Conservation (phyloP, 768 basidiomycete species). For the Xerocomellus amylosporus region DNA sequence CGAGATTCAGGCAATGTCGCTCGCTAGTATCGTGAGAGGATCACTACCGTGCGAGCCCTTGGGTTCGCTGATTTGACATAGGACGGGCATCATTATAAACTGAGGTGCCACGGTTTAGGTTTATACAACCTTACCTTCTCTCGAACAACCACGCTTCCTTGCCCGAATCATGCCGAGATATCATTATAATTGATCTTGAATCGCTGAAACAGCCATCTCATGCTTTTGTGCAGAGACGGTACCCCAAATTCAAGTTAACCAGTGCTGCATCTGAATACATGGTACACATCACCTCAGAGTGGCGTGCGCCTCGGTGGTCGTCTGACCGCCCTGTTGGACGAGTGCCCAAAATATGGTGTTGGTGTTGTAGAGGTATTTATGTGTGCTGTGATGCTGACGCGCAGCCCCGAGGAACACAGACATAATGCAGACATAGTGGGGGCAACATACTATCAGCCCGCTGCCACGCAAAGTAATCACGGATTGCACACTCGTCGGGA, state of each 20-base stretch:
- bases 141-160: slow-evolving; percentile 82
- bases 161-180: slow-evolving; percentile 67
- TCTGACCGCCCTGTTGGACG: slow-evolving; percentile 74
- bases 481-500: slow-evolving; percentile 64
- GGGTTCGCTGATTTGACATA: slow-evolving; percentile 8
- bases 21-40: too few species aligned
- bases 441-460: slow-evolving; percentile 83
- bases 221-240: slow-evolving; percentile 89
- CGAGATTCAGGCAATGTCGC: slow-evolving; percentile 14
- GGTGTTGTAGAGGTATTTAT: slow-evolving; percentile 89
- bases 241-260: slow-evolving; percentile 50
- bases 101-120: background rate
- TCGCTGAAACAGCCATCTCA: slow-evolving; percentile 76
- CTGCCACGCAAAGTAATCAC: slow-evolving; percentile 95
- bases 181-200: slow-evolving; percentile 89
- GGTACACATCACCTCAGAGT: slow-evolving; percentile 55
- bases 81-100: background rate
- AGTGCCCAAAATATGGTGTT: slow-evolving; percentile 97
- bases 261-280: background rate
- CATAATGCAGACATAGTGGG: background rate
- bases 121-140: slow-evolving; percentile 41
- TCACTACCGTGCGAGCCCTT: too few species aligned
- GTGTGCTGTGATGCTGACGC: slow-evolving; percentile 60
- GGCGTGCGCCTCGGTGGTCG: slow-evolving; percentile 77
- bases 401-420: background rate